phyloP scores from a whole-genome alignment of 306 rosid genomes.

The Trifolium repens region DNA sequence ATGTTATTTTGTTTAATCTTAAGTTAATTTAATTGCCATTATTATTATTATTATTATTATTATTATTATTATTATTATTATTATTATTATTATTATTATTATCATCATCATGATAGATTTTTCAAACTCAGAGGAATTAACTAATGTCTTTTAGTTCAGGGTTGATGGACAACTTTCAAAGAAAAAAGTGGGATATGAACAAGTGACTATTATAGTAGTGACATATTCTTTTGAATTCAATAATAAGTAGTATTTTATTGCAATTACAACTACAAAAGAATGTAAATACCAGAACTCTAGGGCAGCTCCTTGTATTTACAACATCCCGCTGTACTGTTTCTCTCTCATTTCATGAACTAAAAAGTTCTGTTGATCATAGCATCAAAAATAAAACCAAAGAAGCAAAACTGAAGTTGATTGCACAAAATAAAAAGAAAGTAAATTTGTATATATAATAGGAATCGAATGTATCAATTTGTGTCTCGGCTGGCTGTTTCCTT shows the following conservation, averaged over 20 bases:
- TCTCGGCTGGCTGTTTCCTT: constrained; percentile 32
- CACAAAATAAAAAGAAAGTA: constrained; percentile 22
- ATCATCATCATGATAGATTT: too few relatives aligned
- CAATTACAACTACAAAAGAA: constrained; percentile 15
- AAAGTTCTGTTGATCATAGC: constrained; percentile 13
- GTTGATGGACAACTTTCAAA: background rate
- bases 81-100: too few relatives aligned
- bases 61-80: background rate
- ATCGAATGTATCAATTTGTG: background rate
- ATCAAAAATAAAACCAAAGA: constrained; percentile 11
- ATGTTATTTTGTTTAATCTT: background rate
- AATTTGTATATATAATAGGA: background rate
- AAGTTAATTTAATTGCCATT: background rate
- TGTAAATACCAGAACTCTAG: constrained; percentile 42
- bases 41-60: background rate
- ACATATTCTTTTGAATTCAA: background rate
- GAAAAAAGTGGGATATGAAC: background rate
- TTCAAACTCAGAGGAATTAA: background rate
- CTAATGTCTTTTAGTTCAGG: background rate
- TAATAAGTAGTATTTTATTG: constrained; percentile 34
- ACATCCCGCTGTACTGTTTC: constrained; percentile 41
- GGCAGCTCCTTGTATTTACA: constrained; percentile 47
- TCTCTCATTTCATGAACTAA: background rate
- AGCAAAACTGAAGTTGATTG: background rate
- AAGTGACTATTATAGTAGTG: background rate